Base-by-base conservation (phyloP, 768 basidiomycete species). In the Royoungia palumana region DNA sequence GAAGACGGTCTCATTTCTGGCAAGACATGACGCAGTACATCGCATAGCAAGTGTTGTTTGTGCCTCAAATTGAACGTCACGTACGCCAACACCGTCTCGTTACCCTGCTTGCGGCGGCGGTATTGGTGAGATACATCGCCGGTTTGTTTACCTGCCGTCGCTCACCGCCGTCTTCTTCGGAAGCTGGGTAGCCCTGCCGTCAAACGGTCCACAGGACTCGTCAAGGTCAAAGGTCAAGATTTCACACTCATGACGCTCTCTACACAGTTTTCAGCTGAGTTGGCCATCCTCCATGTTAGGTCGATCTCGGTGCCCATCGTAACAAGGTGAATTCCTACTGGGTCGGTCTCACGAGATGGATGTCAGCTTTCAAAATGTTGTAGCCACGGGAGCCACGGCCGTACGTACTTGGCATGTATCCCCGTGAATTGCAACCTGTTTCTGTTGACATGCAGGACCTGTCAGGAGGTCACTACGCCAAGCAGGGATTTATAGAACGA, bases 311-410 rank as follows among this genome's bases (percentile, higher is more conserved):
- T 25, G 37, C 5, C 14, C 21, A 2, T 38, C 22, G 7, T 45
- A n/a, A 41, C 44, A 71, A 79, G 6, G 63, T 72, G 9, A 82
- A 82, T 61, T 74, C 79, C 1, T 81, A 82, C 64, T 82, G 80
- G 81, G 73, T 80, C 8, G 76, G 80, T 16, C 69, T 80, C 38
- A 70, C 60, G 53, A 80, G 46, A 81, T 82, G 71, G 70, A 79
- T n/a, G n/a, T n/a, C n/a, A n/a, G n/a, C n/a, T n/a, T n/a, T n/a
- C 60, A 53, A 68, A 75, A 81, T 50, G 78, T 83, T 24, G 78
- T 75, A 3, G 66, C 55, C 0, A 63, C 75, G 2, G 81, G 80
- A 2, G 74, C 70, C 11, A 83, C 81, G 1, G 72, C 74, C 7
- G 77, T 82, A 35, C 73, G 79, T 40, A 79, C 78, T 8, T 79